A percentile compares a stretch with the other conserved stretches of the same genome.
Evolutionary conservation across 2,329 filamentous ascomycete species (phyloP).

Genomic region (Bipolaris zeicola): DNA sequence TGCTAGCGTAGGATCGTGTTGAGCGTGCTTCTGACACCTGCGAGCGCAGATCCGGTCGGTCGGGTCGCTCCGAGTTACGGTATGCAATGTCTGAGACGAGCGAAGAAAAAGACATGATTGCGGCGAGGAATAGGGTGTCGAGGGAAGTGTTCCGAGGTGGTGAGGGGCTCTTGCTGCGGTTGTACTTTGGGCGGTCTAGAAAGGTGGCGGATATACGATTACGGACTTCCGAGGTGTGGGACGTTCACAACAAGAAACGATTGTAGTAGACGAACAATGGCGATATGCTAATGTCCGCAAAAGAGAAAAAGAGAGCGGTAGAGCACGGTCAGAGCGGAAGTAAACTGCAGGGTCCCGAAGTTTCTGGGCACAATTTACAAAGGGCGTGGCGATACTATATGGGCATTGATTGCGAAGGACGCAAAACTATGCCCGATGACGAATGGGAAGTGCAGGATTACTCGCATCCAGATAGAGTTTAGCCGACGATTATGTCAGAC

Average conservation of each 20-base stretch:
- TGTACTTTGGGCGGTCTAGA: slow-evolving; percentile 2
- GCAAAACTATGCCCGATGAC: slow-evolving; percentile 15
- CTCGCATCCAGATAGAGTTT: slow-evolving; percentile 8
- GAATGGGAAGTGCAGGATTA: slow-evolving; percentile 19
- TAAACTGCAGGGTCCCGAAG: background rate
- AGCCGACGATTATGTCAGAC: slow-evolving; percentile 1
- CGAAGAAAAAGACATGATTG: slow-evolving; percentile 58
- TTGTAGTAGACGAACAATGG: background rate
- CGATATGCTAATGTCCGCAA: background rate
- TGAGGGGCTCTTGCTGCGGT: slow-evolving; percentile 2
- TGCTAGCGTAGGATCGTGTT: slow-evolving; percentile 57
- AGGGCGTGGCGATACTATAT: slow-evolving; percentile 6
- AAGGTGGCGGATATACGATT: slow-evolving; percentile 16
- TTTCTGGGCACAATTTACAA: background rate
- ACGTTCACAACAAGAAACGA: slow-evolving; percentile 4
- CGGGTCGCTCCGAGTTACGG: slow-evolving; percentile 49
- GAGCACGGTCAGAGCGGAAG: background rate
- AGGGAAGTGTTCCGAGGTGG: slow-evolving; percentile 1
- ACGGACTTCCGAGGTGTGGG: slow-evolving; percentile 15
- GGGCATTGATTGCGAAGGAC: background rate
- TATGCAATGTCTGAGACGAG: slow-evolving; percentile 59
- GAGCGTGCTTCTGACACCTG: slow-evolving; percentile 55
- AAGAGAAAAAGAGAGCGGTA: background rate
- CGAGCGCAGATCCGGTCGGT: slow-evolving; percentile 51
- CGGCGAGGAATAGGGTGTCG: background rate